Conservation (phyloP, 495 filamentous ascomycete species). For the Hyphodiscus hymeniophilus region DNA sequence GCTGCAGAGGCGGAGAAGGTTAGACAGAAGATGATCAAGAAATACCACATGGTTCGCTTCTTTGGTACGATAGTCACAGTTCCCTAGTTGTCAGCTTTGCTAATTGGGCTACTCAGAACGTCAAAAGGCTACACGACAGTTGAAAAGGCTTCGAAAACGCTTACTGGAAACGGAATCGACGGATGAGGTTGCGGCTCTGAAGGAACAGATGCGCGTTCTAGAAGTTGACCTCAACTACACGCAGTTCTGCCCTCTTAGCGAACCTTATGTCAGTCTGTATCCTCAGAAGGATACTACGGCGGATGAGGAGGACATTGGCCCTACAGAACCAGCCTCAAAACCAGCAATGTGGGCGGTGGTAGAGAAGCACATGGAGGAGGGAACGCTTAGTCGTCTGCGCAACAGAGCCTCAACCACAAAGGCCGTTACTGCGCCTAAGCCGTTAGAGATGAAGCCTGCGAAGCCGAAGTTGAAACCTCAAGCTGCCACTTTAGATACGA, state of each 20-base stretch:
- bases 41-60: constrained; percentile 93
- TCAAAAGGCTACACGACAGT: constrained; percentile 68
- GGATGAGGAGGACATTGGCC: constrained; percentile 8
- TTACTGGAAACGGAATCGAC: constrained; percentile 38
- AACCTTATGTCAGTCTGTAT: constrained; percentile 76
- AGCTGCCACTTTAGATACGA: constrained; percentile 4
- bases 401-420: constrained; percentile 32
- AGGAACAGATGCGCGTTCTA: constrained; percentile 54
- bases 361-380: constrained; percentile 59
- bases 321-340: constrained; percentile 11
- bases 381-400: constrained; percentile 45
- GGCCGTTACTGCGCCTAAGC: not conserved
- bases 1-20: constrained; percentile 45
- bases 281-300: constrained; percentile 34
- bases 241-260: constrained; percentile 68
- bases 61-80: constrained; percentile 46
- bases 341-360: constrained; percentile 62
- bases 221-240: constrained; percentile 83
- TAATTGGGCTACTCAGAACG: constrained; percentile 46
- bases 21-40: constrained; percentile 66
- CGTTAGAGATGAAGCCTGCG: constrained; percentile 3
- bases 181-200: constrained; percentile 40
- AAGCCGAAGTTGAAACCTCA: constrained; percentile 5
- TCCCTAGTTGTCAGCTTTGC: not conserved
- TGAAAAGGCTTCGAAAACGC: constrained; percentile 54